Evolutionary conservation across 495 filamentous ascomycete species (phyloP), one percentile per base, ranked within the genome.

Genomic region (Hypomontagnella submonticulosa): DNA sequence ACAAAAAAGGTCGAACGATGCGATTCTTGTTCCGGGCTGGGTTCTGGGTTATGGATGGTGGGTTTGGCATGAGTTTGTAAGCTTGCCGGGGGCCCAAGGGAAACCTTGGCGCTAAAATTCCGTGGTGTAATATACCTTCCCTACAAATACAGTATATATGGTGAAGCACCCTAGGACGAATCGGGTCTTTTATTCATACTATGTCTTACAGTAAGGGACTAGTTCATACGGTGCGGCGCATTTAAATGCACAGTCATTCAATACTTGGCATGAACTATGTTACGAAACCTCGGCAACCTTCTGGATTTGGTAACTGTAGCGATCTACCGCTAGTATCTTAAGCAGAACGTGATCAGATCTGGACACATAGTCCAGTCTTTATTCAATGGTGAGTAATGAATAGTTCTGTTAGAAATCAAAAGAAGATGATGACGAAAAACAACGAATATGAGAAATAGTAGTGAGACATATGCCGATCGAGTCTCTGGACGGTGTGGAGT

Each of bases 1-100:
- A 44, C 20, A 36, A 52, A 46, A 56, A 40, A 56, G 33, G 58
- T 72, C 61, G 69, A 65, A 69, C 50, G 69, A 66, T 72, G 43
- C 30, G 36, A 53, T 53, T 38, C 57, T 51, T 57, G 63, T 67
- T 61, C 23, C 23, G 23, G 23, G 23, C 3, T 27, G 23, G 23
- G 23, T 27, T 27, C 6, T 6, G 23, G 6, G 23, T 27, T 27
- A n/a, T 27, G 23, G 23, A 27, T 6, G 47, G 64, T 47, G 47
- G 64, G 42, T 40, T 53, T 49, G 37, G n/a, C 49, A 41, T 19
- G 53, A 30, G 60, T 69, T 69, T 63, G 61, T 63, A 63, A 69
- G 61, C 60, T n/a, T 27, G 23, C 23, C 23, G 23, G 23, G 57
- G 52, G 47, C 16, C 32, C 37, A 19, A 33, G 47, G 43, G 36